A percentile compares a stretch with the other conserved stretches of the same genome.
Evolutionary conservation across 495 filamentous ascomycete species (phyloP).

Genomic region (Usnea hakonensis): DNA sequence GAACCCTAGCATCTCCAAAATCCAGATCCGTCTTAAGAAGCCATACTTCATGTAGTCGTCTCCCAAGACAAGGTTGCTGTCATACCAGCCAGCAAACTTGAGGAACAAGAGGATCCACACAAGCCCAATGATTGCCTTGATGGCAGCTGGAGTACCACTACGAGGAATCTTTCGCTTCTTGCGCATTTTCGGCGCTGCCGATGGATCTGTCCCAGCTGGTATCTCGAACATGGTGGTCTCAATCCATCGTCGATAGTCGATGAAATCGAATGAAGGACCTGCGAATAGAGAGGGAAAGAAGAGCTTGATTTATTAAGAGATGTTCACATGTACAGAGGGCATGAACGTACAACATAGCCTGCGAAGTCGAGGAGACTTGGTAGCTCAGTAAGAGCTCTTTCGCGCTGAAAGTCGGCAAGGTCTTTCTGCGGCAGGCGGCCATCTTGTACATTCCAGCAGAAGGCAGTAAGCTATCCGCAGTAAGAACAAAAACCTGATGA

Average conservation of each 20-base stretch:
- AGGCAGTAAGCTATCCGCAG: slow-evolving; percentile 59
- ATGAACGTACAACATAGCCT: slow-evolving; percentile 59
- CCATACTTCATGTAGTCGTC: slow-evolving; percentile 56
- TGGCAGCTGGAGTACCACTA: slow-evolving; percentile 75
- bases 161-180: slow-evolving; percentile 93
- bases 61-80: slow-evolving; percentile 49
- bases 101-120: slow-evolving; percentile 75
- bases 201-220: slow-evolving; percentile 65
- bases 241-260: slow-evolving; percentile 86
- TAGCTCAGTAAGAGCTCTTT: slow-evolving; percentile 64
- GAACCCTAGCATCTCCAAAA: slow-evolving; percentile 75
- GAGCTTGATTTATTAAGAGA: slow-evolving; percentile 34
- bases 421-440: slow-evolving; percentile 69
- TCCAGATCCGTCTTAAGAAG: slow-evolving; percentile 63
- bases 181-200: slow-evolving; percentile 72
- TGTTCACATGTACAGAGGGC: background rate
- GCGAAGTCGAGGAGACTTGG: slow-evolving; percentile 71
- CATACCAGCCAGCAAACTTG: slow-evolving; percentile 62
- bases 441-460: slow-evolving; percentile 97
- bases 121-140: slow-evolving; percentile 64
- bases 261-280: slow-evolving; percentile 88
- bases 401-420: slow-evolving; percentile 78
- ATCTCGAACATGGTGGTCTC: slow-evolving; percentile 91
- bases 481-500: background rate
- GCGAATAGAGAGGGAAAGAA: slow-evolving; percentile 88